phyloP scores from a whole-genome alignment of 306 rosid species.

The Malus orientalis region DNA sequence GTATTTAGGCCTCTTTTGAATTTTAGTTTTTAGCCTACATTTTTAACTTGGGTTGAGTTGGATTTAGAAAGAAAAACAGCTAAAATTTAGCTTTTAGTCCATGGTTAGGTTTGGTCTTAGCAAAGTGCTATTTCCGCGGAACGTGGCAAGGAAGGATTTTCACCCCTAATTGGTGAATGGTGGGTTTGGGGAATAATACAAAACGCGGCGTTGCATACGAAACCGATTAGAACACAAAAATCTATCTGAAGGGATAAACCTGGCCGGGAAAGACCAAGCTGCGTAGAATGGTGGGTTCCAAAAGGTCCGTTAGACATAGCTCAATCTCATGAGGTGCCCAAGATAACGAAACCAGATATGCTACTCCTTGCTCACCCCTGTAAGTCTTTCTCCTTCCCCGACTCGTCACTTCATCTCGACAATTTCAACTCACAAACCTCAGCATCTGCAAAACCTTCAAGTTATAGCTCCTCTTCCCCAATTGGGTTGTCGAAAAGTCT shows the following conservation, averaged over 20 bases:
- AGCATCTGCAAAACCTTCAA: slow-evolving; percentile 9
- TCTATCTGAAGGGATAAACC: slow-evolving; percentile 1
- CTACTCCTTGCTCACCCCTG: slow-evolving; percentile 38
- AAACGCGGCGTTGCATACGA: background rate
- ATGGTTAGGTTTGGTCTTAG: too few relatives aligned
- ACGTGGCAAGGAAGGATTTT: too few relatives aligned
- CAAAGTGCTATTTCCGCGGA: too few relatives aligned
- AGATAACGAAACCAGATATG: slow-evolving; percentile 38
- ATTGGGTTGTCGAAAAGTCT: slow-evolving; percentile 12
- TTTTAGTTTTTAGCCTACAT: too few relatives aligned
- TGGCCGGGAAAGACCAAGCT: background rate
- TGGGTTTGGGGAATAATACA: too few relatives aligned
- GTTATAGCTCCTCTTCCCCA: slow-evolving; percentile 15
- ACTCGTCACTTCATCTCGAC: slow-evolving; percentile 4
- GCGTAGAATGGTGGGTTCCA: background rate
- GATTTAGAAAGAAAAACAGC: too few relatives aligned
- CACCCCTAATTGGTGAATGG: too few relatives aligned
- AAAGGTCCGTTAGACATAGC: slow-evolving; percentile 23
- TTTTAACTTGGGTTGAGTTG: too few relatives aligned
- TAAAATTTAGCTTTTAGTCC: too few relatives aligned
- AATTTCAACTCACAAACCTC: slow-evolving; percentile 13
- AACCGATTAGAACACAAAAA: background rate
- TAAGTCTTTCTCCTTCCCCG: slow-evolving; percentile 32
- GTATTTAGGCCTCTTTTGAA: too few relatives aligned
- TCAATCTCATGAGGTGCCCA: slow-evolving; percentile 36